A percentile compares a stretch with the other conserved stretches of the same genome.
Conservation (phyloP, 371 early-diverging fungal species). For the Spraguea lophii region DNA sequence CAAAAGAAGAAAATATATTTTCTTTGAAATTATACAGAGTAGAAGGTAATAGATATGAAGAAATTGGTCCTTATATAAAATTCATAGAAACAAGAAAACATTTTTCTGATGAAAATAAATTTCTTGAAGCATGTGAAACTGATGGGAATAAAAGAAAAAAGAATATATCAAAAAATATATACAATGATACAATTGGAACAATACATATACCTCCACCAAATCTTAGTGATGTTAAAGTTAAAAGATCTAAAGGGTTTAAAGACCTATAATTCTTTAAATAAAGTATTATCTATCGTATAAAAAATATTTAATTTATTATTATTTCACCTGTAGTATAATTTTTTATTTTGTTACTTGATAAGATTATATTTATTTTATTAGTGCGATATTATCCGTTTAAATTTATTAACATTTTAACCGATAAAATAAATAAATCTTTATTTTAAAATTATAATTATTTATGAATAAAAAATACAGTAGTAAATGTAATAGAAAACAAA, state of each 20-base stretch:
- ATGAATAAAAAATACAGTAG: no score
- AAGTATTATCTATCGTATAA: no score
- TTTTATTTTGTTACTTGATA: not conserved
- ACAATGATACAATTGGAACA: conserved; percentile 32
- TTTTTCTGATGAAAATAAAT: conserved; percentile 18
- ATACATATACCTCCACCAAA: conserved; percentile 32
- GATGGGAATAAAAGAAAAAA: conserved; percentile 8
- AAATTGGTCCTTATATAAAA: conserved; percentile 24
- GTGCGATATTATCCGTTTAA: no score
- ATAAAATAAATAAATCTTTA: no score
- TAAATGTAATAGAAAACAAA: no score
- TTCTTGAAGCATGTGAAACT: not conserved
- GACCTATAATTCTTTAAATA: no score
- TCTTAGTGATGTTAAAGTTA: conserved; percentile 24
- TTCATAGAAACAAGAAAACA: conserved; percentile 6
- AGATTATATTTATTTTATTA: not conserved
- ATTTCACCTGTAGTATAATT: not conserved
- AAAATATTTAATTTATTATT: not conserved
- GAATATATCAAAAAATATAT: conserved; percentile 20
- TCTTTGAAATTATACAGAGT: conserved; percentile 22
- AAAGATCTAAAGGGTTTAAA: conserved; percentile 9
- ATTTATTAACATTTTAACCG: no score
- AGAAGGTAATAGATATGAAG: conserved; percentile 11
- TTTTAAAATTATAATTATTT: no score
- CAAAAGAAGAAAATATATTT: conserved; percentile 1